Conservation (phyloP, 192 early-diverging fungal species). For the Backusella circina region DNA sequence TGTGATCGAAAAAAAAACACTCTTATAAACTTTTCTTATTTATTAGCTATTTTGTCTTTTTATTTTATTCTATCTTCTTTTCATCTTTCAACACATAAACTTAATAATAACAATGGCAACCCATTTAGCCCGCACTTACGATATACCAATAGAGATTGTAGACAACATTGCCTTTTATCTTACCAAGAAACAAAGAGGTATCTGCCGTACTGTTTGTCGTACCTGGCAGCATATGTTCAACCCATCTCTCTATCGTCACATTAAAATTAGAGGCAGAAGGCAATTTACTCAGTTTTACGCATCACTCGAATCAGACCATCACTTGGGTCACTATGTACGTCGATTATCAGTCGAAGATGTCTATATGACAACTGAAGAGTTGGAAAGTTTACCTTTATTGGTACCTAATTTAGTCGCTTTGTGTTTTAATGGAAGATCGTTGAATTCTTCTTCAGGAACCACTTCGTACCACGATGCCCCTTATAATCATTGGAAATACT, state of each 20-base stretch:
- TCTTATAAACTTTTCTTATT: not conserved
- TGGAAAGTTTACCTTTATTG: not conserved
- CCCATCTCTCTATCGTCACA: not conserved
- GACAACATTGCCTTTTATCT: not conserved
- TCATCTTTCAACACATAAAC: not conserved
- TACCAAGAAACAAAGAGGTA: not conserved
- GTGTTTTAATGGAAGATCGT: not conserved
- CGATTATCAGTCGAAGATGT: not conserved
- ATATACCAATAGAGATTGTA: not conserved
- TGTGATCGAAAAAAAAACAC: not conserved
- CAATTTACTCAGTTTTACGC: not conserved
- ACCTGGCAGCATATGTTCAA: not conserved
- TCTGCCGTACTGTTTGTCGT: conserved; percentile 1
- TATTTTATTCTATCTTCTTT: not conserved
- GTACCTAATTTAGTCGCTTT: not conserved
- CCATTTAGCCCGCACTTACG: not conserved
- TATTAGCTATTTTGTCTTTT: not conserved
- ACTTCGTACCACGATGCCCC: not conserved
- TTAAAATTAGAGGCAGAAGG: not conserved
- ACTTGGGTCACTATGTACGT: not conserved
- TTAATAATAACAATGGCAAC: not conserved
- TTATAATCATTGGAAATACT: not conserved
- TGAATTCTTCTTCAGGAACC: not conserved
- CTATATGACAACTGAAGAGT: not conserved
- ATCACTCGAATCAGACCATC: not conserved